Conservation (phyloP, 129 eudicot genomes). For the Lactuca saligna region DNA sequence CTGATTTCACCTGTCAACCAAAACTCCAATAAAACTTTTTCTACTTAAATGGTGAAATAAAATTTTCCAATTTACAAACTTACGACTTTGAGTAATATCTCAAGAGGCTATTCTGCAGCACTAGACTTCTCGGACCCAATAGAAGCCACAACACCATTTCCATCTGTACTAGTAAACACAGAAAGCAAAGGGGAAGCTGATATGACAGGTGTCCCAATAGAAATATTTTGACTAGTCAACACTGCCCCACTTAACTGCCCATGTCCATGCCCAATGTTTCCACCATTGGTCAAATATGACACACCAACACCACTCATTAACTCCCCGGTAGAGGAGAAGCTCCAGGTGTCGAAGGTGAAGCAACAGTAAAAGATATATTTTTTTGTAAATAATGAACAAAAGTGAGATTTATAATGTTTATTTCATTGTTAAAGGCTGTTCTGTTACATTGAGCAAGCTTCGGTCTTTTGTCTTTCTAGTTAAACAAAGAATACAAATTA, state of each 20-base stretch:
- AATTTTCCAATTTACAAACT: constrained; percentile 16
- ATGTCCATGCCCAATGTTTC: constrained; percentile 60
- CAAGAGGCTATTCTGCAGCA: constrained; percentile 78
- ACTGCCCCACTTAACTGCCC: constrained; percentile 32
- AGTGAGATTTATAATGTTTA: no score
- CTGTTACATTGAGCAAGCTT: no score
- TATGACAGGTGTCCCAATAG: constrained; percentile 95
- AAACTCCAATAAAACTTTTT: constrained; percentile 26
- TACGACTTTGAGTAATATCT: constrained; percentile 81
- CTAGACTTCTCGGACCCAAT: constrained; percentile 55
- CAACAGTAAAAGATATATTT: constrained; percentile 43
- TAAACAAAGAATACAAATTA: no score
- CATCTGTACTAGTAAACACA: constrained; percentile 82
- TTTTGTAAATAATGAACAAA: no score
- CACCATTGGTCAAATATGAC: constrained; percentile 47
- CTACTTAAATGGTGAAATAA: not conserved
- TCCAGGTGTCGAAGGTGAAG: constrained; percentile 81
- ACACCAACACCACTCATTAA: constrained; percentile 65
- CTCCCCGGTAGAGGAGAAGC: constrained; percentile 85
- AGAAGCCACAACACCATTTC: constrained; percentile 48
- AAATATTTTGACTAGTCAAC: constrained; percentile 60
- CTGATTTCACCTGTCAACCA: constrained; percentile 56
- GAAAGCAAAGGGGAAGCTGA: constrained; percentile 96
- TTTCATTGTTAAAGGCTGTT: no score
- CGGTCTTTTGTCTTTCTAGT: no score